Percentiles rank a stretch among this genome's conserved stretches.
Conservation (phyloP, 2,329 filamentous ascomycete species). For the Pyrenophora seminiperda region DNA sequence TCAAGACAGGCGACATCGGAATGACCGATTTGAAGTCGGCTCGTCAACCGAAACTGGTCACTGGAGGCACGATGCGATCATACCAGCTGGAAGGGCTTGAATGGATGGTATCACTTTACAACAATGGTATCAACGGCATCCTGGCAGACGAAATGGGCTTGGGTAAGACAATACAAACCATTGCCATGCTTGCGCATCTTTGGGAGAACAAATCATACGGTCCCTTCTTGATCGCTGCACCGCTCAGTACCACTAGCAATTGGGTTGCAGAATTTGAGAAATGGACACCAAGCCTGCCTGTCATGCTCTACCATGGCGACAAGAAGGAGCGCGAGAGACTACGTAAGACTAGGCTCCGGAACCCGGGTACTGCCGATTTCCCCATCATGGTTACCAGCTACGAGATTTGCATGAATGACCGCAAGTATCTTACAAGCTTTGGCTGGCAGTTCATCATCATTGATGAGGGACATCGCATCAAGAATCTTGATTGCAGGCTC, state of each 20-base stretch:
- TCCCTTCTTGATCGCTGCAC: slow-evolving; percentile 88
- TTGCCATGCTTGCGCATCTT: slow-evolving; percentile 82
- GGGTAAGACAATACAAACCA: slow-evolving; percentile 90
- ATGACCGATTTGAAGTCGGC: slow-evolving; percentile 77
- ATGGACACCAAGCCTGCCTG: slow-evolving; percentile 88
- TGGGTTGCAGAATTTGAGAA: slow-evolving; percentile 93
- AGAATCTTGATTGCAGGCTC: slow-evolving; percentile 91
- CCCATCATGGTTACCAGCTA: slow-evolving; percentile 94
- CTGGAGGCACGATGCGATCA: slow-evolving; percentile 86
- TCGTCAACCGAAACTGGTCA: slow-evolving; percentile 81
- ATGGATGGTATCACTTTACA: slow-evolving; percentile 82
- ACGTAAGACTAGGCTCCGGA: slow-evolving; percentile 72
- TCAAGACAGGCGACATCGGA: slow-evolving; percentile 65
- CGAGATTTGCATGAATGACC: slow-evolving; percentile 92
- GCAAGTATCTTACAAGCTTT: slow-evolving; percentile 78
- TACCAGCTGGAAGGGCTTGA: slow-evolving; percentile 95
- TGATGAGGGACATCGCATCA: slow-evolving; percentile 95
- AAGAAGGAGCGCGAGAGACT: slow-evolving; percentile 77
- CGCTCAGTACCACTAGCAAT: slow-evolving; percentile 88
- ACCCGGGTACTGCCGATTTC: slow-evolving; percentile 72
- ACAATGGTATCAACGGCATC: slow-evolving; percentile 91
- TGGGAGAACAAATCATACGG: slow-evolving; percentile 87
- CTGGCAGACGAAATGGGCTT: slow-evolving; percentile 94
- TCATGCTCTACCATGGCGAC: slow-evolving; percentile 87
- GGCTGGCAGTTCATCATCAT: slow-evolving; percentile 99